A percentile compares a stretch with the other conserved stretches of the same genome.
These are phyloP conservation scores for Annulohypoxylon nitens DNA, from an alignment of 495 filamentous ascomycete species.

Conservation along the genomic window DNA sequence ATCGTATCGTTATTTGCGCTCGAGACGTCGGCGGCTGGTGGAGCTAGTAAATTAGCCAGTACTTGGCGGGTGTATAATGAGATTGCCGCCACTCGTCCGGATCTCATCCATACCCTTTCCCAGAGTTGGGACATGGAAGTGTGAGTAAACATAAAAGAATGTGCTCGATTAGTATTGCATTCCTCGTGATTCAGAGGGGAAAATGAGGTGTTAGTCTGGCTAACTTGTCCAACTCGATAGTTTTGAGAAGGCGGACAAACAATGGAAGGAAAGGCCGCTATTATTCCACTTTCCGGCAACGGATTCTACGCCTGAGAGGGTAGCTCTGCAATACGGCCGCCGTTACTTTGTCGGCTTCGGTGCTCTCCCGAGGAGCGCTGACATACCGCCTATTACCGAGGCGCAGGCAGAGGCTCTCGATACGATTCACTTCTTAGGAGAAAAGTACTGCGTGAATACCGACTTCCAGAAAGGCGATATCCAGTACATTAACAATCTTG, in stretches of 20 bases:
- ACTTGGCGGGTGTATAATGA: slow-evolving; percentile 75
- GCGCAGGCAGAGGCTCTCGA: slow-evolving; percentile 78
- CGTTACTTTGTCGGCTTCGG: slow-evolving; percentile 70
- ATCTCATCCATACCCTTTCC: slow-evolving; percentile 69
- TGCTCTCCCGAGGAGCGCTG: slow-evolving; percentile 61
- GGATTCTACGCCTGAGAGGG: slow-evolving; percentile 58
- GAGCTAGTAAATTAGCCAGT: slow-evolving; percentile 69
- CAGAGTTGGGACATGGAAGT: slow-evolving; percentile 69
- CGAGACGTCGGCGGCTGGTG: slow-evolving; percentile 65
- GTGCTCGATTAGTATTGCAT: neutral
- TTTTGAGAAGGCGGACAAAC: slow-evolving; percentile 51
- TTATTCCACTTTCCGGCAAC: slow-evolving; percentile 64
- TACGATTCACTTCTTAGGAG: slow-evolving; percentile 71
- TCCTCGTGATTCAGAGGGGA: neutral
- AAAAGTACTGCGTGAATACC: slow-evolving; percentile 64
- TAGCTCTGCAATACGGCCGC: slow-evolving; percentile 69
- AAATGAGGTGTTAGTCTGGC: neutral
- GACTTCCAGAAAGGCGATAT: slow-evolving; percentile 69
- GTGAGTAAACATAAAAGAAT: slow-evolving; percentile 53
- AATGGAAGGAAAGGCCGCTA: slow-evolving; percentile 57
- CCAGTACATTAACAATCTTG: slow-evolving; percentile 67
- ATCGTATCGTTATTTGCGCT: slow-evolving; percentile 72
- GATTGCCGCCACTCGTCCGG: slow-evolving; percentile 69
- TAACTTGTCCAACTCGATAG: slow-evolving; percentile 38
- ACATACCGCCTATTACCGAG: slow-evolving; percentile 72